Evolutionary conservation across 176 grass and related monocot genomes (phyloP).

Genomic region (Raddia guianensis): DNA sequence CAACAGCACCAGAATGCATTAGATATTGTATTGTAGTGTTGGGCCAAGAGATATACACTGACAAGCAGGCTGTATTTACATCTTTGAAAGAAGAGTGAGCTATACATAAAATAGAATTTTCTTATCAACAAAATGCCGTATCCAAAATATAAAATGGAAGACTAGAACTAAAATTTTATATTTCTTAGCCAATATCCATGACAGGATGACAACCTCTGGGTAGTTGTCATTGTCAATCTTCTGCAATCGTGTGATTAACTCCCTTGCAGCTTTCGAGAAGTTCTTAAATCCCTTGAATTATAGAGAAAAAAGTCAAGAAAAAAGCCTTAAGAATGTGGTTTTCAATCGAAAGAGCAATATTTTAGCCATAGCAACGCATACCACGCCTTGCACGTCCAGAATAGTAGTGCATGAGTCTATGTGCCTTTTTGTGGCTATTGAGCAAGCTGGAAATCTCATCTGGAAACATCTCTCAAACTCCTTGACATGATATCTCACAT

Average conservation of each 20-base stretch:
- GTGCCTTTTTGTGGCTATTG: conserved; percentile 68
- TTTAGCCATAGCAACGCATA: conserved; percentile 44
- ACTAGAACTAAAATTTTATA: not conserved
- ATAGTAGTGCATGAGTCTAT: conserved; percentile 83
- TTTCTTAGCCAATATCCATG: not conserved
- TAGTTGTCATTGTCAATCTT: conserved; percentile 98
- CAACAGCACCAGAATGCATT: conserved; percentile 38
- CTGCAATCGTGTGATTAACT: conserved; percentile 82
- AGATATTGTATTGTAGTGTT: conserved; percentile 15
- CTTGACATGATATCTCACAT: conserved; percentile 90
- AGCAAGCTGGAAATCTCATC: conserved; percentile 90
- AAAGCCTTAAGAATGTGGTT: conserved; percentile 16
- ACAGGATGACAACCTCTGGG: conserved; percentile 72
- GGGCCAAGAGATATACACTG: conserved; percentile 39
- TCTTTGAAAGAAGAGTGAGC: conserved; percentile 29
- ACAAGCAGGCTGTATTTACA: conserved; percentile 5
- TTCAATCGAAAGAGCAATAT: conserved; percentile 27
- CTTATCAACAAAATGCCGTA: not conserved
- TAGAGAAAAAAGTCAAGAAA: conserved; percentile 34
- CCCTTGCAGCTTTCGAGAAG: conserved; percentile 89
- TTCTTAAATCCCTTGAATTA: conserved; percentile 89
- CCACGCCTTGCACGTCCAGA: conserved; percentile 90
- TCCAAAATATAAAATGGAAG: not conserved
- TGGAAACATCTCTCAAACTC: conserved; percentile 70
- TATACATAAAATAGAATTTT: not conserved